Evolutionary conservation across 2,329 filamentous ascomycete genomes (phyloP), one percentile per base, ranked within the genome.

Genomic region (Claviceps sorghi): DNA sequence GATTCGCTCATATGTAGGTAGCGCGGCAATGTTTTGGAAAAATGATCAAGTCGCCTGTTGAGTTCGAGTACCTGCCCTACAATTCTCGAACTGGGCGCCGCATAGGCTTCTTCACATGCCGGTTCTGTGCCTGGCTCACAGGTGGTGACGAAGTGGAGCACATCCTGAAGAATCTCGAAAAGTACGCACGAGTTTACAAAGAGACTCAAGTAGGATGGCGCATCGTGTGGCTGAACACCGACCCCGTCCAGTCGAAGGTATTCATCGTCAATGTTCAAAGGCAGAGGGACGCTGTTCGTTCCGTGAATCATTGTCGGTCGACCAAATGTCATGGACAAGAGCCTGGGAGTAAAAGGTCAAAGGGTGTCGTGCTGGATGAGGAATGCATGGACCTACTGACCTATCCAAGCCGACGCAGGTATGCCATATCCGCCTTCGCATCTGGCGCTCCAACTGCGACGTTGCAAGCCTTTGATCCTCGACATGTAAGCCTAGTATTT

Each of bases 311-410:
- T 51, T 19, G 32, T 51, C 26, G 50, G 50, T 9, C 50, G 50
- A 22, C 50, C 50, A 30, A 51, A 51, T 51, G 50, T 51, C 50
- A 51, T 51, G 50, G 50, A 51, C 8, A 51, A 40, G 32, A 51
- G 50, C 26, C 50, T 51, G 32, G 15, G n/a, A 2, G 48, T 34
- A 17, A 50, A 26, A 32, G 19, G 11, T 22, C 15, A n/a, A n/a
- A 7, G 4, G 4, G 4, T 32, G 34, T 29, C 5, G 15, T 26
- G 30, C n/a, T 36, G 19, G 32, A 40, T 3, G 3, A 40, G 3
- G 15, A 11, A 11, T 4, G 19, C 8, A 6, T 26, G 47, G 21
- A 40, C 34, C 2, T 19, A 30, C 42, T 51, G 11, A 51, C 42
- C 50, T 46, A 29, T 51, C 50, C 42, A 51, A 21, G 22, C 50